Base-by-base conservation (phyloP, 2,329 filamentous ascomycete genomes). In the Chrysosporium keratinophilum region DNA sequence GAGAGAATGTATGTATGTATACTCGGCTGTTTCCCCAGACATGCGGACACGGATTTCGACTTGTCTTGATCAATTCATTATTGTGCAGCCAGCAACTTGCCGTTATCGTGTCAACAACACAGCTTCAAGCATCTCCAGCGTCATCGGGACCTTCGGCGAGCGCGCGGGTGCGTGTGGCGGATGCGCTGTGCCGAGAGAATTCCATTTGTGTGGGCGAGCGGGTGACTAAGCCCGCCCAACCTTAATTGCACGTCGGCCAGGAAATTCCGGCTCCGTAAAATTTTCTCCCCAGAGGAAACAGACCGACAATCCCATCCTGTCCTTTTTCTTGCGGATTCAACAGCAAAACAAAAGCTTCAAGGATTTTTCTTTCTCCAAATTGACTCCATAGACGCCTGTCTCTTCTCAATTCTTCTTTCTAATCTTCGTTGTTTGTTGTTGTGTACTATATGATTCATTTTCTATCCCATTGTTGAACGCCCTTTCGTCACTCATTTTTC, bases 201-300 rank as follows among this genome's bases (percentile, higher is more conserved):
- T 42, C 50, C 42, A 47, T 47, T 53, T 35, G 37, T 14, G 28
- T 31, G 20, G 39, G 10, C 3, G 17, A 31, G 23, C 44, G 11
- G 23, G 34, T 52, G 42, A 52, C 50, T 52, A 52, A 52, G 33
- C 42, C 15, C 33, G 43, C 42, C 9, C 2, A 42, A 42, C 14
- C 19, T 63, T 41, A 60, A 63, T 67, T 66, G 23, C 23, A 28
- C 23, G 23, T 68, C 68, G 69, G 67, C 60, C 33, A 62, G 49
- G 54, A 64, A 65, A 66, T 66, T 64, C 69, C 67, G 68, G 61
- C 63, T 64, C 67, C 64, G 65, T 66, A 65, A 71, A 71, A 70
- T 70, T 71, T 71, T 70, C 67, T 67, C 61, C 60, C 54, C 55
- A 58, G 57, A 56, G 55, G 23, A 46, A 23, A n/a, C 42, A 45